Evolutionary conservation across 306 rosid species (phyloP), one percentile per base, ranked within the genome.

Genomic region (Ammopiptanthus mongolicus): DNA sequence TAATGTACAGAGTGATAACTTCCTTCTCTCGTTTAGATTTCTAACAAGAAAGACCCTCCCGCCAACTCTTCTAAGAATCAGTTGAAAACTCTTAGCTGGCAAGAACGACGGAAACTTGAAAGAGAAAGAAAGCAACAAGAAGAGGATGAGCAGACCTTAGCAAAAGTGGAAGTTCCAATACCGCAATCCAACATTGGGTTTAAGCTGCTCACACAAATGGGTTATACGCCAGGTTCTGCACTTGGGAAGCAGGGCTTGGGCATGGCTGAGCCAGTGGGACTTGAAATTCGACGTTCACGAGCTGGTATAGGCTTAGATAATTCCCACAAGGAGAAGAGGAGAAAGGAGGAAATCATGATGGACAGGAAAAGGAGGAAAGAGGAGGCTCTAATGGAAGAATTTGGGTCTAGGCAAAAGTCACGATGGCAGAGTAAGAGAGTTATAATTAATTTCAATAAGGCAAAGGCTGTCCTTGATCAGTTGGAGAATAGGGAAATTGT

Each of bases 151-250:
- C 77, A 82, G 77, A 94, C 93, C 41, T 76, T 94, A 78, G 96
- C 93, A 5, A 94, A 76, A 28, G 89, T 87, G 19, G 96, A 91
- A 79, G 87, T 91, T 57, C 93, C 98, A 19, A 90, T 94, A 67
- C 96, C 98, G 3, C 96, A 94, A 63, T 94, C 97, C 69, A 91
- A 91, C 86, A 79, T 95, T 78, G 97, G 96, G 69, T 91, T 90
- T 79, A 90, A 88, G 77, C 86, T 94, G 56, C 88, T 95, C 78
- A 88, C 88, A 80, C 95, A 88, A 76, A 95, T 95, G 97, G 96
- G 98, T 46, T 91, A 91, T 69, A 90, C 73, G 7, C 98, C 97
- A 10, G 98, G 95, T 39, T 81, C 88, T 42, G 80, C 96, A 28
- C 90, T 91, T 21, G 98, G 98, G 15, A 90, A 90, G 84, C 87